Percentiles rank a stretch among this genome's conserved stretches.
phyloP scores from a whole-genome alignment of 2,329 filamentous ascomycete species.

The Sclerotiophoma versabilis region DNA sequence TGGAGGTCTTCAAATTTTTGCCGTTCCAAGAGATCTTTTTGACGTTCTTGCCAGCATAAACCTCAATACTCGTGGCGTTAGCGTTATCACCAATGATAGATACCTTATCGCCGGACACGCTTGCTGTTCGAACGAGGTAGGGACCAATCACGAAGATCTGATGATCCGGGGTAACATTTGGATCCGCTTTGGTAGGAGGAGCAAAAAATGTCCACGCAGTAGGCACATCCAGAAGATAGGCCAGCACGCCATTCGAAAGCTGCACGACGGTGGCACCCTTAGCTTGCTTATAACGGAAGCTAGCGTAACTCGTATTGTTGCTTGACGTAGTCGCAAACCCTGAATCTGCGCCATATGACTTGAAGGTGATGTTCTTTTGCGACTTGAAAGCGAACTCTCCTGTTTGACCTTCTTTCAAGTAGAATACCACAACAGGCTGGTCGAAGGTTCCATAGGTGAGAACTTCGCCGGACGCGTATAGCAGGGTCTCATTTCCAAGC shows the following conservation, averaged over 20 bases:
- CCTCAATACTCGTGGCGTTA: slow-evolving; percentile 53
- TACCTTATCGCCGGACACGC: slow-evolving; percentile 49
- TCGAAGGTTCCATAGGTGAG: slow-evolving; percentile 60
- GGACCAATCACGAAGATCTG: slow-evolving; percentile 50
- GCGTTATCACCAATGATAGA: slow-evolving; percentile 58
- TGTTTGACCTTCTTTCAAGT: slow-evolving; percentile 57
- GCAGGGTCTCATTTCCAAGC: slow-evolving; percentile 56
- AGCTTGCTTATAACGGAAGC: slow-evolving; percentile 58
- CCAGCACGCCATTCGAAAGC: slow-evolving; percentile 58
- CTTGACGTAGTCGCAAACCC: slow-evolving; percentile 40
- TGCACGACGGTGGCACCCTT: slow-evolving; percentile 56
- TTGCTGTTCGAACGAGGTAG: slow-evolving; percentile 50
- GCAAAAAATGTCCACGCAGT: slow-evolving; percentile 66
- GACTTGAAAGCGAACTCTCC: slow-evolving; percentile 60
- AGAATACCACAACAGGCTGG: slow-evolving; percentile 57
- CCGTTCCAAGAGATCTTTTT: slow-evolving; percentile 57
- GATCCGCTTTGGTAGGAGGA: slow-evolving; percentile 56
- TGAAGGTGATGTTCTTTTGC: slow-evolving; percentile 49
- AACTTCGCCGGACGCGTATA: slow-evolving; percentile 62
- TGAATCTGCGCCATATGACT: slow-evolving; percentile 50
- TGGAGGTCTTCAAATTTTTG: slow-evolving; percentile 44
- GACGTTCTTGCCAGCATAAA: slow-evolving; percentile 40
- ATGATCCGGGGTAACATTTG: slow-evolving; percentile 53
- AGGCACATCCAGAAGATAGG: slow-evolving; percentile 61
- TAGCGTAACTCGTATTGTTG: slow-evolving; percentile 24